phyloP scores from a whole-genome alignment of 352 stramenopile species.

The Phytopythium chamaehyphon region DNA sequence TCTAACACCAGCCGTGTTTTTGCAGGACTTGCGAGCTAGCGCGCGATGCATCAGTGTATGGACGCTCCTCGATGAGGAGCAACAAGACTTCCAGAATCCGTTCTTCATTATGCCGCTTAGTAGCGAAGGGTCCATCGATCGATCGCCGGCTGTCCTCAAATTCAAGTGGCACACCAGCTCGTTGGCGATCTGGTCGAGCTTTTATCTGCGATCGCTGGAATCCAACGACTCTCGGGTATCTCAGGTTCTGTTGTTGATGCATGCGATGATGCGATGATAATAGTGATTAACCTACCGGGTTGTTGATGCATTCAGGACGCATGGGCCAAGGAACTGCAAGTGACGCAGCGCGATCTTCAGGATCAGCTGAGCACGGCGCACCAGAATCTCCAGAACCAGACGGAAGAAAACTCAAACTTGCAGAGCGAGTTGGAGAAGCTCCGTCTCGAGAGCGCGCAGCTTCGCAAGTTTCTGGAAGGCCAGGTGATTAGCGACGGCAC shows the following conservation, averaged over 20 bases:
- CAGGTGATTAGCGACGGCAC: conserved; percentile 72
- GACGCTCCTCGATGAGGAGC: conserved; percentile 46
- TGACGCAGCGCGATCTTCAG: conserved; percentile 76
- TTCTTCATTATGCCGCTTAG: conserved; percentile 64
- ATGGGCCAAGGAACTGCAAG: conserved; percentile 78
- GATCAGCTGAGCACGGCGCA: conserved; percentile 58
- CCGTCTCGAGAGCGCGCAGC: conserved; percentile 51
- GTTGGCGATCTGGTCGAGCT: conserved; percentile 72
- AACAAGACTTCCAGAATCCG: conserved; percentile 67
- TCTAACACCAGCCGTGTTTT: background rate
- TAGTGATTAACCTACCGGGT: conserved; percentile 1
- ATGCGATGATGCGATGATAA: background rate
- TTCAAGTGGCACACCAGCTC: conserved; percentile 87
- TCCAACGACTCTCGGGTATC: conserved; percentile 78
- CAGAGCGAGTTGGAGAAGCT: conserved; percentile 62
- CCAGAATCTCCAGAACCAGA: conserved; percentile 63
- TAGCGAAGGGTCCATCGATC: conserved; percentile 30
- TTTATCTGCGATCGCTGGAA: conserved; percentile 83
- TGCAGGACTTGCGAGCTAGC: conserved; percentile 57
- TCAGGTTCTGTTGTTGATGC: conserved; percentile 35
- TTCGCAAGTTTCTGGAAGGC: conserved; percentile 56
- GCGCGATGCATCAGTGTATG: conserved; percentile 63
- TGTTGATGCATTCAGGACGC: conserved; percentile 43
- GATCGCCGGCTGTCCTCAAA: conserved; percentile 67
- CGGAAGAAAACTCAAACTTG: conserved; percentile 72